Conservation (phyloP, 306 rosid species). For the Astragalus membranaceus region DNA sequence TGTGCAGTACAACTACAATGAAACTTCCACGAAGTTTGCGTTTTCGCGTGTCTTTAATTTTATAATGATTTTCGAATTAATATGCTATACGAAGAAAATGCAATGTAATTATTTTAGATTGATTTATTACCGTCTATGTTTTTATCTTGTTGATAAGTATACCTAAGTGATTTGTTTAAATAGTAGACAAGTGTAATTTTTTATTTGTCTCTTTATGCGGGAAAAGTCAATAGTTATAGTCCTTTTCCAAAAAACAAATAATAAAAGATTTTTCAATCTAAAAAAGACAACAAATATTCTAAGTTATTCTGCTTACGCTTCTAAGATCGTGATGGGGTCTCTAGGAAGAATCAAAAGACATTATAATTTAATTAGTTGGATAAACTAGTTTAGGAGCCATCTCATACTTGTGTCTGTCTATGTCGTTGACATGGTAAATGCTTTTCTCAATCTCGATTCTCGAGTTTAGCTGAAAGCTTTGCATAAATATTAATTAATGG, state of each 20-base stretch:
- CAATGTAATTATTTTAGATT: neutral
- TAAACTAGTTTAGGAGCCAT: slow-evolving; percentile 23
- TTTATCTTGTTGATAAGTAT: neutral
- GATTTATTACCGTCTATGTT: neutral
- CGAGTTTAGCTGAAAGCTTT: slow-evolving; percentile 19
- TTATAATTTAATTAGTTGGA: slow-evolving; percentile 5
- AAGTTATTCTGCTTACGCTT: slow-evolving; percentile 6
- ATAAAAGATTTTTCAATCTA: neutral
- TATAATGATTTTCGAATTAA: neutral
- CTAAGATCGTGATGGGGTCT: slow-evolving; percentile 25
- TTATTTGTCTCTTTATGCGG: neutral
- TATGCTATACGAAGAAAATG: neutral
- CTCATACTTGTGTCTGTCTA: slow-evolving; percentile 6
- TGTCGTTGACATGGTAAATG: slow-evolving; percentile 29
- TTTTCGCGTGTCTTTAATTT: neutral
- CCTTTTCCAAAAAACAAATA: neutral
- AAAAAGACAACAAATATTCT: slow-evolving; percentile 1
- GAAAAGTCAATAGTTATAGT: neutral
- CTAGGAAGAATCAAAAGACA: slow-evolving; percentile 27
- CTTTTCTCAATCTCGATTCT: slow-evolving; percentile 10
- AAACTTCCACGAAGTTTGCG: neutral
- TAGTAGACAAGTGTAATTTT: neutral
- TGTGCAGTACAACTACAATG: neutral
- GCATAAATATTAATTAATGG: too few species aligned
- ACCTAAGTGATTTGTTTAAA: neutral